Base-by-base conservation (phyloP, 2,329 filamentous ascomycete species). In the Cytospora piceicola region DNA sequence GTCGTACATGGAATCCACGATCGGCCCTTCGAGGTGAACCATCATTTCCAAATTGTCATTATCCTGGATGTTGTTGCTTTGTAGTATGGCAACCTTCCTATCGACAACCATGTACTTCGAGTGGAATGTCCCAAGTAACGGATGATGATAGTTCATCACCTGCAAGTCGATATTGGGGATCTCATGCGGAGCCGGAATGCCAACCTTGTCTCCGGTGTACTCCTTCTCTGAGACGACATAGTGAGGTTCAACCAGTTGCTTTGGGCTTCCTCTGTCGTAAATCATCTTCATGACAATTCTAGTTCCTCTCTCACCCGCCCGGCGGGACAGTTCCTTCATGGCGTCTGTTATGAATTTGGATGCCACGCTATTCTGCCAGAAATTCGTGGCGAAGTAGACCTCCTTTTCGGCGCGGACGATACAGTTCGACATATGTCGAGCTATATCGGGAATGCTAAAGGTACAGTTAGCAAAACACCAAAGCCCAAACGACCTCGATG, bases 41-140 rank as follows among this genome's bases (percentile, higher is more conserved):
- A 92, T 88, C 91, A 94, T 93, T 75, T 94, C 91, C 63, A 93
- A 67, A 69, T 94, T 94, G 70, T 91, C 89, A 61, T 93, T 94
- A 69, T 92, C 88, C 75, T 88, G 82, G 58, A 94, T 90, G 71
- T 94, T 94, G 74, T 93, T 93, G 77, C 90, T 93, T 76, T 91
- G 89, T 1, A 94, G 74, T 1, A 91, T 79, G 0, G 85, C 91
- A n/a, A 90, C 80, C 68, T 84, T 86, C 8, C 91, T 83, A 74
- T 94, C 91, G 1, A 94, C 86, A 1, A 94, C 80, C 81, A 92
- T 90, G 73, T 90, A 93, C 73, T 94, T 94, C 68, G 87, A 82
- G 72, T 94, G 91, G 51, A 93, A 90, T 0, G 91, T 94, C 0
- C 91, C 91, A 3, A 94, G 76, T 1, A 90, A 76, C 1, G 90